Evolutionary conservation across 2,329 filamentous ascomycete species (phyloP), one percentile per base, ranked within the genome.

Genomic region (Nigrospora sphaerica): DNA sequence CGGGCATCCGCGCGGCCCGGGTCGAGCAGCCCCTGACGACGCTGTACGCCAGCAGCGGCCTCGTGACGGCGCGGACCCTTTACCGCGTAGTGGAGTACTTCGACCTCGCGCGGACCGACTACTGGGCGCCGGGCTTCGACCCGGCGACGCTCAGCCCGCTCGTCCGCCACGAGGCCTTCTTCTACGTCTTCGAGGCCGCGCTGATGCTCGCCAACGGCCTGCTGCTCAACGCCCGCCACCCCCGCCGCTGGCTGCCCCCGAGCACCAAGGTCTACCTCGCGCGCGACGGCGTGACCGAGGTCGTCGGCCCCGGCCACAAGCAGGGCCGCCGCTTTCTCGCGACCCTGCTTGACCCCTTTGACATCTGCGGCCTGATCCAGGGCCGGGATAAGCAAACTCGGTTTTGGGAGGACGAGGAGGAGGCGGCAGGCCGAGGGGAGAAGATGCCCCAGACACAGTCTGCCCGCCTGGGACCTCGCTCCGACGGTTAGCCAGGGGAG

Each of bases 41-140:
- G 12, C 65, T 83, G 2, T 82, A 81, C 55, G 55, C 62, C 34
- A 76, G 71, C 49, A 71, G 71, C 11, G 46, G 54, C 0, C 62
- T 81, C 39, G 73, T 83, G 47, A 61, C 74, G 7, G 58, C 67
- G 2, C 72, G 80, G 18, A 82, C 77, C 46, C 68, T 82, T 46
- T 83, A 72, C 56, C 73, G 80, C 9, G 68, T 77, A 0, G 68
- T 79, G n/a, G 78, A 83, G 60, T 81, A 77, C 62, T 81, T 80
- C 51, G 68, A 66, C 43, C 57, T 74, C n/a, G 63, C 70, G 0
- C 52, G 60, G 23, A 59, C 73, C 12, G 62, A 73, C 19, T 62
- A 66, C 18, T 64, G 61, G 38, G 62, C 66, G 31, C 57, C 67
- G 10, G 62, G 58, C 3, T 62, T 70, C 41, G 67, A 71, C 33